Evolutionary conservation across 169 alveolate species (phyloP).

Genomic region (Neospora caninum): DNA sequence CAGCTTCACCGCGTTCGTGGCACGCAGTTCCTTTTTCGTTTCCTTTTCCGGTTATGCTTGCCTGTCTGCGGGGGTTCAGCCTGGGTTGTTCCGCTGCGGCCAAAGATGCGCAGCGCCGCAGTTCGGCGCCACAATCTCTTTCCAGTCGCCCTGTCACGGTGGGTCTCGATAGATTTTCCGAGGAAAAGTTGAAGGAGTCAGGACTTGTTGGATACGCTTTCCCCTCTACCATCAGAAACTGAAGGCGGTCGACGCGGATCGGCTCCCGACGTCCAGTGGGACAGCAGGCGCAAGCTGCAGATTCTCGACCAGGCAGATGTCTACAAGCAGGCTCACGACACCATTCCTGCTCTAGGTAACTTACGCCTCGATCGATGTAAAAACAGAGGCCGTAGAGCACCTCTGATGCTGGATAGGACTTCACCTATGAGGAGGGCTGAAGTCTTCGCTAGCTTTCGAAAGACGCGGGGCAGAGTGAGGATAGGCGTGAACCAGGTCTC

Average conservation of each 20-base stretch:
- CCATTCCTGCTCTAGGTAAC: constrained; percentile 47
- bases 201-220: no score
- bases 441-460: background rate
- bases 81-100: background rate
- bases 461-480: background rate
- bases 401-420: background rate
- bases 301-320: constrained; percentile 20
- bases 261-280: constrained; percentile 27
- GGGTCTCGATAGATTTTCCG: no score
- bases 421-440: background rate
- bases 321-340: constrained; percentile 47
- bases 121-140: no score
- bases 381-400: background rate
- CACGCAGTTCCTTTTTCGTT: background rate
- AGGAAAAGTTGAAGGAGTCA: no score
- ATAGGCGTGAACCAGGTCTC: background rate
- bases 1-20: background rate
- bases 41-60: background rate
- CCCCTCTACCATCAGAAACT: background rate
- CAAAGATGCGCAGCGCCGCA: no score
- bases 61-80: background rate
- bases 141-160: no score
- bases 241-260: background rate
- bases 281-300: background rate
- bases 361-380: no score